Evolutionary conservation across 129 eudicot species (phyloP), one percentile per base, ranked within the genome.

Genomic region (Tanacetum coccineum): DNA sequence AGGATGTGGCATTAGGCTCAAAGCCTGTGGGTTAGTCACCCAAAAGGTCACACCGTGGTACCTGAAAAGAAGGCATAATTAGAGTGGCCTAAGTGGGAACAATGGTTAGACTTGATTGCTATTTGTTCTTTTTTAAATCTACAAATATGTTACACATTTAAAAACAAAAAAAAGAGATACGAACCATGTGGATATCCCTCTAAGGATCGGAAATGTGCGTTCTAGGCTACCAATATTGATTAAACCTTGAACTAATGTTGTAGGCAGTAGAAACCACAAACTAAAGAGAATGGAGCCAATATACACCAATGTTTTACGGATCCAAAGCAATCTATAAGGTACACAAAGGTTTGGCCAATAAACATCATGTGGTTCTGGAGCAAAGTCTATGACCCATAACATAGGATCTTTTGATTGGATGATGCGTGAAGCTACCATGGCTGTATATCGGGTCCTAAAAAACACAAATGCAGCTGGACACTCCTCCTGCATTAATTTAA

Each of bases 371-470:
- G 98, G 98, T 70, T 88, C 96, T 42, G 98, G 96, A 75, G 98
- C 91, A 72, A 72, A 18, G 57, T 88, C 87, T 12, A 86, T 82
- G 60, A 88, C 95, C 98, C 98, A 92, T 50, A 77, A 75, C 98
- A 92, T 92, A 14, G 98, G 95, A 73, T 86, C 87, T 54, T 84
- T 59, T 13, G 87, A 77, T 75, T 92, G 96, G 73, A 85, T 83
- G 71, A 81, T 69, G 68, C 77, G 82, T 51, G 95, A 78, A 67
- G 95, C 96, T 73, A 89, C 85, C 75, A 89, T 68, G 59, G 98
- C 98, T 68, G 95, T 95, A 79, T 86, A 88, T 6, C 98, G 95
- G 13, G 96, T 85, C 73, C 83, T 88, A 76, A 92, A 92, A 73
- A 88, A 88, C 57, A 92, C 87, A 45, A 92, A 79, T 19, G 95